Percentiles rank a stretch among this genome's conserved stretches.
Conservation (phyloP, 1,139 yeast species). For the Suhomyces taliae region DNA sequence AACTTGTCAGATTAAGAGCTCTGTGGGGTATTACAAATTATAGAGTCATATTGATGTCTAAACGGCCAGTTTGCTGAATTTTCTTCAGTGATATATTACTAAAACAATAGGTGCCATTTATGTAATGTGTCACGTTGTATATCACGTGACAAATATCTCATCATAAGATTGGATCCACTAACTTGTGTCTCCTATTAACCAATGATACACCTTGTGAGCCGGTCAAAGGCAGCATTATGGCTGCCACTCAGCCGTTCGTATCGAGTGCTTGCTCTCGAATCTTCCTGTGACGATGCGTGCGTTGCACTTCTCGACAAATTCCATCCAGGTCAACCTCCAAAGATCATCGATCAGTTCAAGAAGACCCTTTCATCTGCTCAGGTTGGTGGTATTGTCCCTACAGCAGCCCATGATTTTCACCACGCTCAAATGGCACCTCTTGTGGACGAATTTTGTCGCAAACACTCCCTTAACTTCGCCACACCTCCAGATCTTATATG, state of each 20-base stretch:
- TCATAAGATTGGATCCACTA: background rate
- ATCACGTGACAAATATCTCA: too few species aligned
- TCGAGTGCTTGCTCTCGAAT: slow-evolving; percentile 79
- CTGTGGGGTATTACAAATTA: too few species aligned
- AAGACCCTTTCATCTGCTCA: slow-evolving; percentile 63
- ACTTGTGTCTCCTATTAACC: background rate
- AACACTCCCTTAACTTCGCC: slow-evolving; percentile 22
- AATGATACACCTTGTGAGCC: background rate
- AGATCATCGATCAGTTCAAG: slow-evolving; percentile 59
- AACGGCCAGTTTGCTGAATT: too few species aligned
- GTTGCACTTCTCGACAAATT: slow-evolving; percentile 69
- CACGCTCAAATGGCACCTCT: slow-evolving; percentile 52
- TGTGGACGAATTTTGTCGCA: slow-evolving; percentile 26
- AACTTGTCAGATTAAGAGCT: too few species aligned
- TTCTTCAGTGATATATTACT: too few species aligned
- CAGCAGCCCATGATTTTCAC: slow-evolving; percentile 81
- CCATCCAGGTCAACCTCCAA: slow-evolving; percentile 38
- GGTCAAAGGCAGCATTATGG: background rate
- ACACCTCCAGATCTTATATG: slow-evolving; percentile 73
- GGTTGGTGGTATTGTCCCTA: slow-evolving; percentile 87
- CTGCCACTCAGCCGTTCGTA: slow-evolving; percentile 29
- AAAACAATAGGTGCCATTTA: too few species aligned
- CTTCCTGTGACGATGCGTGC: slow-evolving; percentile 95
- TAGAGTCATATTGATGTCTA: too few species aligned
- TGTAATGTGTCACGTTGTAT: too few species aligned